Percentiles rank a stretch among this genome's conserved stretches.
Conservation (phyloP, 2,329 filamentous ascomycete genomes). For the Uncinocarpus reesii region DNA sequence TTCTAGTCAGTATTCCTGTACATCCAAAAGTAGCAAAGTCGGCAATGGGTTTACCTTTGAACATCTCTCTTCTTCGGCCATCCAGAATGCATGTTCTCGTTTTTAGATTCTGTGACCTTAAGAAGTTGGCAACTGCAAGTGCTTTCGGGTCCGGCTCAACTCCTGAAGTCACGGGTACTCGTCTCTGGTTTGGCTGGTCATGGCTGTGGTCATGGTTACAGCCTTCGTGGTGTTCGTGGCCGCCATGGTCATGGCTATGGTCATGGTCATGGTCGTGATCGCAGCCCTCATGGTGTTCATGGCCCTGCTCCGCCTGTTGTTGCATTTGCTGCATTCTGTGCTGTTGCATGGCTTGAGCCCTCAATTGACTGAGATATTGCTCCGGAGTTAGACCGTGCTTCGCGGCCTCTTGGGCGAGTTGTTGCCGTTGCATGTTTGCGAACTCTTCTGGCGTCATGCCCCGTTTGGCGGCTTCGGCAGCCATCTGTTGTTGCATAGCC, state of each 20-base stretch:
- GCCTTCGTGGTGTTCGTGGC: constrained; percentile 21
- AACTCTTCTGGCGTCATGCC: constrained; percentile 82
- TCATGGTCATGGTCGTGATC: constrained; percentile 19
- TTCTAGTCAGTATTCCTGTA: neutral
- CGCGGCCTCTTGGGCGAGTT: constrained; percentile 38
- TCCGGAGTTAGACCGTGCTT: constrained; percentile 45
- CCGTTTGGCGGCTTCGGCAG: constrained; percentile 69
- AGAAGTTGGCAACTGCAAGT: constrained; percentile 77
- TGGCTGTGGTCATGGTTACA: constrained; percentile 16
- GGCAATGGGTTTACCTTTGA: constrained; percentile 55
- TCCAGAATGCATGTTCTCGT: constrained; percentile 83
- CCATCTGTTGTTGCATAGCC: constrained; percentile 71
- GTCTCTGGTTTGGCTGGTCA: constrained; percentile 33
- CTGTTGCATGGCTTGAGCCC: constrained; percentile 26
- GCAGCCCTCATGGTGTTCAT: constrained; percentile 19
- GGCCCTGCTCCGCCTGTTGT: constrained; percentile 18
- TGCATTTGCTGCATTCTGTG: constrained; percentile 31
- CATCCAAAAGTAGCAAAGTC: neutral
- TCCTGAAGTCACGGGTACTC: constrained; percentile 39
- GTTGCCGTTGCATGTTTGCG: constrained; percentile 49
- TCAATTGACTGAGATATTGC: constrained; percentile 37
- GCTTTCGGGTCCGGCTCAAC: constrained; percentile 76
- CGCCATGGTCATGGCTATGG: constrained; percentile 8
- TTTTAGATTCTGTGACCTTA: constrained; percentile 77
- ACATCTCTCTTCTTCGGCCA: constrained; percentile 96